Evolutionary conservation across 805 yeast genomes (phyloP), one percentile per base, ranked within the genome.

Genomic region (Pichia deserticola): DNA sequence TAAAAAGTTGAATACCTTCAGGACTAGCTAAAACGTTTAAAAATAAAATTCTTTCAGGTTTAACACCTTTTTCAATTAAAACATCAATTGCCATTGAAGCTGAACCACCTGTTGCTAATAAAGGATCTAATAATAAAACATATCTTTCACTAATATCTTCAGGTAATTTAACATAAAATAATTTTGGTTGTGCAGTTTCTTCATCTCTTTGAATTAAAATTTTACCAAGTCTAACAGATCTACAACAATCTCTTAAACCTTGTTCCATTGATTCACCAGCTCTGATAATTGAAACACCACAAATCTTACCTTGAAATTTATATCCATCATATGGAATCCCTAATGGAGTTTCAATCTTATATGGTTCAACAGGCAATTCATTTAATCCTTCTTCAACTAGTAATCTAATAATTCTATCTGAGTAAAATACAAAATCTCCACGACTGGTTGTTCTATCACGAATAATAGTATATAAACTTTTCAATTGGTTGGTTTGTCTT

Each of bases 241-340:
- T 79, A 67, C 98, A 89, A 69, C 99, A 92, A 66, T 92, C 98
- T 67, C 99, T 81, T 56, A 93, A 74, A 35, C 98, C 99, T 75
- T 89, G 95, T 69, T 93, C 99, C 99, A 93, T 93, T 41, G 95
- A 85, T 69, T 93, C 99, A 57, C 99, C 99, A 5, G 99, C 99
- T 65, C 99, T 79, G 60, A 93, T 95, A 64, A 93, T 93, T 15
- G 97, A 89, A 36, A 93, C 99, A 57, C 99, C 99, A 66, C 98
- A 92, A 53, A 93, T 93, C 68, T 88, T 89, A 41, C 99, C 98
- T 61, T 80, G 71, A 66, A 92, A 92, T 52, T 76, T 74, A 50
- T 84, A 84, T 12, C 99, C 99, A 4, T 78, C 75, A 65, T 79
- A 89, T 37, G 70, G 68, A 55, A 80, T 76, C 47, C 83, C 84